These are phyloP conservation scores for Tetracladium setigerum DNA, from an alignment of 495 filamentous ascomycete genomes.

Conservation along the genomic window DNA sequence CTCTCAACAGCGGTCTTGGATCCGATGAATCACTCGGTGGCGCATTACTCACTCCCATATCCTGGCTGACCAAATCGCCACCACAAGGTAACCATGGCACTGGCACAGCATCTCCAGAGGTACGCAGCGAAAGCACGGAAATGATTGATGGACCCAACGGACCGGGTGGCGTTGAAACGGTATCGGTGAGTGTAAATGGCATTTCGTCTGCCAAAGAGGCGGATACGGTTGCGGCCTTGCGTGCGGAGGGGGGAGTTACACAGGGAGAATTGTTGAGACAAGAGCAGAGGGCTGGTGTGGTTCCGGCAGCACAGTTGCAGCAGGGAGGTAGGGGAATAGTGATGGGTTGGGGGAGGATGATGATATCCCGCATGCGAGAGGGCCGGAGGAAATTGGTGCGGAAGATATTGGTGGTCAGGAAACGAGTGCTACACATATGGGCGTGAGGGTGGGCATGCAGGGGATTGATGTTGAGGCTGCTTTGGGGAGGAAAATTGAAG, in stretches of 20 bases:
- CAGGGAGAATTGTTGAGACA: conserved; percentile 74
- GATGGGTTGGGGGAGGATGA: conserved; percentile 39
- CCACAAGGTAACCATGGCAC: conserved; percentile 7
- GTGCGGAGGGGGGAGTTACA: conserved; percentile 48
- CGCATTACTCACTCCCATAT: conserved; percentile 87
- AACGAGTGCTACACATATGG: conserved; percentile 17
- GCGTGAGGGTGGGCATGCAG: conserved; percentile 29
- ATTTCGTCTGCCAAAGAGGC: conserved; percentile 34
- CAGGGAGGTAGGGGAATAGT: conserved; percentile 10
- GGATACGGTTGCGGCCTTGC: conserved; percentile 13
- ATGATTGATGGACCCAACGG: conserved; percentile 68
- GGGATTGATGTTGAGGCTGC: conserved; percentile 47
- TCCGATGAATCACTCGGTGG: conserved; percentile 87
- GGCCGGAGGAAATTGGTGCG: conserved; percentile 74
- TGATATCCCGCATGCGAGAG: conserved; percentile 71
- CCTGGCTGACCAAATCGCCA: conserved; percentile 53
- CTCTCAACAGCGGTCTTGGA: conserved; percentile 39
- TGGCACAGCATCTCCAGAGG: conserved; percentile 27
- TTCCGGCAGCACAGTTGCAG: conserved; percentile 41
- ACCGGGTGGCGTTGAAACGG: conserved; percentile 62
- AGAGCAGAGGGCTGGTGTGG: conserved; percentile 67
- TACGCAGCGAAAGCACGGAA: conserved; percentile 59
- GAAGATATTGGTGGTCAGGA: conserved; percentile 78
- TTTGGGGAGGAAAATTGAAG: conserved; percentile 34
- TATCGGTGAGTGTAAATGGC: conserved; percentile 60